Conservation (phyloP, 1,139 yeast genomes). For the Geotrichum macrosporum region DNA sequence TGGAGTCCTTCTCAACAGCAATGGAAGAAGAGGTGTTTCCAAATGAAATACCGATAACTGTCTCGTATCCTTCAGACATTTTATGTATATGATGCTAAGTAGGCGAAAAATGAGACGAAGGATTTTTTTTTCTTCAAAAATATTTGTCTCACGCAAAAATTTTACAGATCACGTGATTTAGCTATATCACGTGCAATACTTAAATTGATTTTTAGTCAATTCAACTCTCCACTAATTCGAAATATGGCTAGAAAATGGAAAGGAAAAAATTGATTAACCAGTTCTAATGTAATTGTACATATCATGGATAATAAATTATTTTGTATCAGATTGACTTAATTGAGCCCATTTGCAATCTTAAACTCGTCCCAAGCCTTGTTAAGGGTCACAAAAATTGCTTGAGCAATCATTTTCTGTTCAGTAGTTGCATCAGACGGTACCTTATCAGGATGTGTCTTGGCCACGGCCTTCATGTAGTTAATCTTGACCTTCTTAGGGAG, state of each 20-base stretch:
- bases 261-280: too few relatives aligned
- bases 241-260: too few relatives aligned
- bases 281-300: too few relatives aligned
- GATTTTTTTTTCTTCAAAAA: not conserved
- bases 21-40: conserved; percentile 96
- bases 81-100: not conserved
- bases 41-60: conserved; percentile 90
- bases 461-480: conserved; percentile 85
- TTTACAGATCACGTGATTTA: conserved; percentile 1
- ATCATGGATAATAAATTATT: too few relatives aligned
- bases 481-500: conserved; percentile 88
- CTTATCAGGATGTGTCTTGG: conserved; percentile 93
- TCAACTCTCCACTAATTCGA: too few relatives aligned
- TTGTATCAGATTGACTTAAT: conserved; percentile 26
- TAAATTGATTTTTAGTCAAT: too few relatives aligned
- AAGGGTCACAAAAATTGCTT: conserved; percentile 74
- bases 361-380: conserved; percentile 91
- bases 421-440: conserved; percentile 50
- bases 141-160: not conserved
- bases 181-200: not conserved
- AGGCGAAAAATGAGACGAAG: conserved; percentile 5
- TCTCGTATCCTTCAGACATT: conserved; percentile 37
- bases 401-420: conserved; percentile 81
- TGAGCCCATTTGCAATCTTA: conserved; percentile 53
- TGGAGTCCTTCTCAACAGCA: conserved; percentile 87